These are phyloP conservation scores for Apiotrichum veenhuisii DNA, from an alignment of 1,284 basidiomycete species.

Conservation along the genomic window DNA sequence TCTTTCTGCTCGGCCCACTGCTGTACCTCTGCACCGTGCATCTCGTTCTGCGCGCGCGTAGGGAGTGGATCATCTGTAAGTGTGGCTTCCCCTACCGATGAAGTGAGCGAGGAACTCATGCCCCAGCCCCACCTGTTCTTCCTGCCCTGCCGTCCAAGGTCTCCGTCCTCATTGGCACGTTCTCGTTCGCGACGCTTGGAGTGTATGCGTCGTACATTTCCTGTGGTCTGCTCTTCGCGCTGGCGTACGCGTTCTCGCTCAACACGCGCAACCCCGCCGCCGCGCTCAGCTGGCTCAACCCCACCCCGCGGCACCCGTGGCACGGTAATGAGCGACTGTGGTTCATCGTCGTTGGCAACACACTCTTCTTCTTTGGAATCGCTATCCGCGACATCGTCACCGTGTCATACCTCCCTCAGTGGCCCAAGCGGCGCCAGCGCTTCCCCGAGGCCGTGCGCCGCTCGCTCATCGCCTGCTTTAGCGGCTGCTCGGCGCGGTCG, in stretches of 20 bases:
- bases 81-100: no score
- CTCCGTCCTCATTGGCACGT: constrained; percentile 19
- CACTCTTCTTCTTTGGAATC: constrained; percentile 22
- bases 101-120: background rate
- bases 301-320: constrained; percentile 37
- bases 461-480: constrained; percentile 10
- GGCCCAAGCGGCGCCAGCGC: constrained; percentile 28
- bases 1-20: constrained; percentile 44
- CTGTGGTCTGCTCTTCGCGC: constrained; percentile 19
- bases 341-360: constrained; percentile 36
- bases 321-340: constrained; percentile 46
- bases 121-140: constrained; percentile 17
- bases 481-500: background rate
- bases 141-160: constrained; percentile 10
- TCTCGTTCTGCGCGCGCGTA: constrained; percentile 46
- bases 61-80: constrained; percentile 34
- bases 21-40: constrained; percentile 58
- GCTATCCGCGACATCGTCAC: constrained; percentile 30
- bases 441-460: constrained; percentile 22
- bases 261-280: constrained; percentile 10
- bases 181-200: constrained; percentile 18
- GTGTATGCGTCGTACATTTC: constrained; percentile 25
- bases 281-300: constrained; percentile 20
- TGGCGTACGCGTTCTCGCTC: constrained; percentile 17
- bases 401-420: constrained; percentile 22